Base-by-base conservation (phyloP, 2,329 filamentous ascomycete genomes). In the Ascochyta koolunga region DNA sequence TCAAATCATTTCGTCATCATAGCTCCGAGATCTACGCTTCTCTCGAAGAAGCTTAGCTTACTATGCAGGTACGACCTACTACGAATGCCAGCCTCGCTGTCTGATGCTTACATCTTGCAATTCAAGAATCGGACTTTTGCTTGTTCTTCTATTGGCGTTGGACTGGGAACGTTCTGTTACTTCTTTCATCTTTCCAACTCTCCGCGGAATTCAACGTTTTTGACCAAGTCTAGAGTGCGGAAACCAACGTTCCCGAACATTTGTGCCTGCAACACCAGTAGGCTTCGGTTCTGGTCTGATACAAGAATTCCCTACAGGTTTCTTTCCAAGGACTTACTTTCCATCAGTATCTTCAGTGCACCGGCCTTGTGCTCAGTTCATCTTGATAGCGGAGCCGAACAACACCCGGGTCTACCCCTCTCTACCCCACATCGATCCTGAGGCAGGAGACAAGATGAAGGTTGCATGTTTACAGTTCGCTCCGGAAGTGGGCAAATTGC, bases 401-500 rank as follows among this genome's bases (percentile, higher is more conserved):
- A 38, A 32, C 21, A 56, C 42, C 42, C 47, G 27, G 38, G 47
- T 39, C 29, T 44, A 46, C 36, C 40, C 44, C 56, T 45, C 49
- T 32, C 39, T 50, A 38, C 53, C 53, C 57, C 50, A 53, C 53
- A 50, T 47, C 38, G 35, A 24, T 25, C 22, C 38, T 18, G 37
- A 39, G 46, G 36, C 51, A 54, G 24, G 33, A 45, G 10, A 41
- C 62, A 77, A 59, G n/a, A 89, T 89, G 87, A 85, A 82, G 66
- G 84, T 90, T 36, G 89, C 79, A 0, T 89, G 86, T 54, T 76
- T 91, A 10, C 89, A 93, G 72, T 91, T 92, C 58, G 83, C 85
- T 40, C 88, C 89, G 11, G 80, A 86, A 66, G 81, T 93, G 37
- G 89, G 88, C 45, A 83, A 89, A 50, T 76, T 90, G 29, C 77